Percentiles rank a stretch among this genome's conserved stretches.
Evolutionary conservation across 2,329 filamentous ascomycete species (phyloP).

Genomic region (Gyromitra esculenta): DNA sequence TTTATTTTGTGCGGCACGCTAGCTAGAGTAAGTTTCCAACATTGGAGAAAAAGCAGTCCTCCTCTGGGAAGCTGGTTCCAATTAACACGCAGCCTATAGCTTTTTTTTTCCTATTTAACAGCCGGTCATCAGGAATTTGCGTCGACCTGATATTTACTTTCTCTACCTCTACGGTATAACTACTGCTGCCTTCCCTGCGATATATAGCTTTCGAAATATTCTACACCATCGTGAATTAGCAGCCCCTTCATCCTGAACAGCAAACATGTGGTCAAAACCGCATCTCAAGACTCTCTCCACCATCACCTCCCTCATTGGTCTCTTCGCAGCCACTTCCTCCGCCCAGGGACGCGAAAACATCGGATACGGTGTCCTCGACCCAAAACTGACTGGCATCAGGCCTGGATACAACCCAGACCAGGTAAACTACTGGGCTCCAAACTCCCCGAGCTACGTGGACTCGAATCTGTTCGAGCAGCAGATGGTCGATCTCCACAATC

Average conservation of each 20-base stretch:
- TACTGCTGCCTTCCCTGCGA: too few relatives aligned
- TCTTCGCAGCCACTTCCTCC: not conserved
- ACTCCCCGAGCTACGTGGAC: conserved; percentile 8
- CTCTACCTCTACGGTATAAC: too few relatives aligned
- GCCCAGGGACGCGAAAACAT: conserved; percentile 8
- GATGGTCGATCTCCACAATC: conserved; percentile 31
- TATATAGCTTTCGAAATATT: too few relatives aligned
- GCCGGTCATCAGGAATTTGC: not conserved
- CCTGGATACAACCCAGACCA: not conserved
- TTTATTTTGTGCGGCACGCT: not conserved
- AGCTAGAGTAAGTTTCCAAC: not conserved
- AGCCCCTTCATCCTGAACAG: not conserved
- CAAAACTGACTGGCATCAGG: conserved; percentile 4
- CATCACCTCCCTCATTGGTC: not conserved
- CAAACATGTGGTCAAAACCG: not conserved
- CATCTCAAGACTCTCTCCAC: not conserved
- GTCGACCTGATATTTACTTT: too few relatives aligned
- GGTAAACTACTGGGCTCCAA: conserved; percentile 1
- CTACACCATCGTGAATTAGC: too few relatives aligned
- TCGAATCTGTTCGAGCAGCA: conserved; percentile 1
- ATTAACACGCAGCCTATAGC: conserved; percentile 5
- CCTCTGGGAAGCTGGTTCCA: not conserved
- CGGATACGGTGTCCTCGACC: conserved; percentile 1
- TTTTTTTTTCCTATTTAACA: not conserved
- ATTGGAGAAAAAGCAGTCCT: not conserved